These are phyloP conservation scores for Boletus rubescentipes DNA, from an alignment of 768 basidiomycete species.

Conservation along the genomic window DNA sequence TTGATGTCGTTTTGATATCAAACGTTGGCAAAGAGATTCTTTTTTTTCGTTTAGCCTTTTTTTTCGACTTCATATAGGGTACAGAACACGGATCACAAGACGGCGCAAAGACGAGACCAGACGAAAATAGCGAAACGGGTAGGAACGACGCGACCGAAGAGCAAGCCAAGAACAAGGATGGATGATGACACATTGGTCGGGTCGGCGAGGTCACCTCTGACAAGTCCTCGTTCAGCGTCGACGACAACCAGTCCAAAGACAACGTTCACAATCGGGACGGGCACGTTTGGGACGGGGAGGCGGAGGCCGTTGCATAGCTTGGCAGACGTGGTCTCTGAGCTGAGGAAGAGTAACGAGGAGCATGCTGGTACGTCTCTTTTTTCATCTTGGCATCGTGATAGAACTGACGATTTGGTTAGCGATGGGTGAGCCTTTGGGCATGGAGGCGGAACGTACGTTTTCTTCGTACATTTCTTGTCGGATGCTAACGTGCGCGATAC, in stretches of 20 bases:
- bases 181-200: constrained; percentile 27
- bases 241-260: constrained; percentile 15
- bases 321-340: constrained; percentile 43
- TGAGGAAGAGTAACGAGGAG: constrained; percentile 38
- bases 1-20: constrained; percentile 9
- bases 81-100: background rate
- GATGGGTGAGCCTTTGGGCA: constrained; percentile 29
- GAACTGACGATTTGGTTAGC: constrained; percentile 13
- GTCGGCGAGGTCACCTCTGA: constrained; percentile 19
- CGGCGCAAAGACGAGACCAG: background rate
- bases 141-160: background rate
- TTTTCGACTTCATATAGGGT: background rate
- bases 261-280: background rate
- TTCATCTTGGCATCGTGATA: background rate
- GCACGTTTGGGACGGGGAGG: constrained; percentile 19
- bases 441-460: constrained; percentile 40
- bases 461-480: background rate
- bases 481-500: background rate
- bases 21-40: background rate
- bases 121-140: background rate
- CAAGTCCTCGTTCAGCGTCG: constrained; percentile 22
- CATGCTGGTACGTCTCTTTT: constrained; percentile 32
- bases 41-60: background rate
- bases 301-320: constrained; percentile 40
- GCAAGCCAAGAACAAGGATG: constrained; percentile 7